phyloP scores from a whole-genome alignment of 2,329 filamentous ascomycete genomes.

The Malbranchea cinnamomea region DNA sequence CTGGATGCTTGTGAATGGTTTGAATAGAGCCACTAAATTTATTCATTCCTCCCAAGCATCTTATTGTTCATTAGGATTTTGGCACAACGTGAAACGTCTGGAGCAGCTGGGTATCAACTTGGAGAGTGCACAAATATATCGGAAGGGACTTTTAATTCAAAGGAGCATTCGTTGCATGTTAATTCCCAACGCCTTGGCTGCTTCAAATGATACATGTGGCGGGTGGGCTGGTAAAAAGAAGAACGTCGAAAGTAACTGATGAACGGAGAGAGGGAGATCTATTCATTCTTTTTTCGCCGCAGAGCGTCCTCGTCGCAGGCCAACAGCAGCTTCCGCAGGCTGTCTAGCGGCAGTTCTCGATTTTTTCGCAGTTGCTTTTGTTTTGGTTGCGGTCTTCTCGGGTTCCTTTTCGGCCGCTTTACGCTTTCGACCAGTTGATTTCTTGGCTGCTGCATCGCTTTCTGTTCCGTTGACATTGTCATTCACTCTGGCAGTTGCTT shows the following conservation, averaged over 20 bases:
- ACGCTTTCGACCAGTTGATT: not conserved
- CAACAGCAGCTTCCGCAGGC: not conserved
- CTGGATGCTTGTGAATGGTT: too few relatives aligned
- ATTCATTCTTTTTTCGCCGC: slow-evolving; percentile 5
- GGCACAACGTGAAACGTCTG: too few relatives aligned
- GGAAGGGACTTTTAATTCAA: too few relatives aligned
- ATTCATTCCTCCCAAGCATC: too few relatives aligned
- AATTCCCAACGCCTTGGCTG: too few relatives aligned
- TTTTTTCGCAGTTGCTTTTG: slow-evolving; percentile 4
- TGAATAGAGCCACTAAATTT: too few relatives aligned
- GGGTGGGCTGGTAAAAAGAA: too few relatives aligned
- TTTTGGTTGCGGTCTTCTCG: slow-evolving; percentile 1
- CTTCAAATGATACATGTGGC: not conserved
- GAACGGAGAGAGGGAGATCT: not conserved
- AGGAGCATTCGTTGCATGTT: too few relatives aligned
- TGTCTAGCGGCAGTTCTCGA: not conserved
- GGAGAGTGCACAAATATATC: too few relatives aligned
- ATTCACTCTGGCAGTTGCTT: slow-evolving; percentile 12
- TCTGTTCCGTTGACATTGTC: slow-evolving; percentile 13
- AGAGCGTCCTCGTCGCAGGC: slow-evolving; percentile 9
- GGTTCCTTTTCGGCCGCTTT: slow-evolving; percentile 1
- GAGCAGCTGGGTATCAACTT: too few relatives aligned
- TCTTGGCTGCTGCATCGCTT: not conserved
- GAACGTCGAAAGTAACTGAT: not conserved
- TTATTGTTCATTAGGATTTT: too few relatives aligned